A percentile compares a stretch with the other conserved stretches of the same genome.
Conservation (phyloP, 2,329 filamentous ascomycete species). For the Claviceps quebecensis region DNA sequence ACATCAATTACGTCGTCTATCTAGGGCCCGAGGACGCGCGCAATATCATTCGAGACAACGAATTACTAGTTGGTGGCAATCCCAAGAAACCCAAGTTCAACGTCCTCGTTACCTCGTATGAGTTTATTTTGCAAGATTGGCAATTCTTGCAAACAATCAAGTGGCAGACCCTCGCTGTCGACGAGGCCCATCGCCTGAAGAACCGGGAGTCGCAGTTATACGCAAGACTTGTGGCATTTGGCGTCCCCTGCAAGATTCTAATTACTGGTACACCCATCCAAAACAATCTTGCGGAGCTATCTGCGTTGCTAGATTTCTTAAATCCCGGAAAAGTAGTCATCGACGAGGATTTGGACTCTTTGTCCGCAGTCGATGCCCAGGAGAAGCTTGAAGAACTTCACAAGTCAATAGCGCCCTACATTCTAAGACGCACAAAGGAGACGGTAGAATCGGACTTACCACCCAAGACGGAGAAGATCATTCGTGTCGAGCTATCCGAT, state of each 20-base stretch:
- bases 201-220: constrained; percentile 94
- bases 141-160: constrained; percentile 79
- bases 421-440: constrained; percentile 89
- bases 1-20: constrained; percentile 94
- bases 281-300: constrained; percentile 86
- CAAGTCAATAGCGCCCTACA: constrained; percentile 78
- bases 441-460: constrained; percentile 94
- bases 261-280: constrained; percentile 97
- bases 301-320: constrained; percentile 86
- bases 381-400: constrained; percentile 79
- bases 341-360: constrained; percentile 74
- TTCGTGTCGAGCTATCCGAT: constrained; percentile 91
- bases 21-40: constrained; percentile 80
- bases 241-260: constrained; percentile 72
- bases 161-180: constrained; percentile 93
- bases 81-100: constrained; percentile 88
- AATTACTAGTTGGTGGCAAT: constrained; percentile 76
- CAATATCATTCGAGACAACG: constrained; percentile 76
- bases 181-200: constrained; percentile 93
- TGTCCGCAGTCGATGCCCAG: constrained; percentile 67
- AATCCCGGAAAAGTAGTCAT: constrained; percentile 90
- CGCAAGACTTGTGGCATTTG: constrained; percentile 69
- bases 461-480: constrained; percentile 97
- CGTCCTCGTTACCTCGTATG: constrained; percentile 93
- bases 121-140: constrained; percentile 82